Percentiles rank a stretch among this genome's conserved stretches.
phyloP scores from a whole-genome alignment of 805 yeast species.

The Nakazawaea siamensis region DNA sequence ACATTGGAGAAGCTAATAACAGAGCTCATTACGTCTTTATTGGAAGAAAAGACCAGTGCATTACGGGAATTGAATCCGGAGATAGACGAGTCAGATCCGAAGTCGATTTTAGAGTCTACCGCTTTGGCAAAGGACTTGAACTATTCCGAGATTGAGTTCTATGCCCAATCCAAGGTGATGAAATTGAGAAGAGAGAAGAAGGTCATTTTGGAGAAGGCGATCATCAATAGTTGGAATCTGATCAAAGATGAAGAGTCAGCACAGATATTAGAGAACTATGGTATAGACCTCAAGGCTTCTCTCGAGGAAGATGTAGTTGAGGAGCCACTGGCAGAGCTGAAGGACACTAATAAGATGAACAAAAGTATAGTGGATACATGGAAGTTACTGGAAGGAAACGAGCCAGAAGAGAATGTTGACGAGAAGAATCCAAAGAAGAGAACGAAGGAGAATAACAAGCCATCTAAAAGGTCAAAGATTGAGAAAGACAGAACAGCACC shows the following conservation, averaged over 20 bases:
- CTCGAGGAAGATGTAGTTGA: conserved; percentile 14
- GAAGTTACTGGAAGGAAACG: conserved; percentile 27
- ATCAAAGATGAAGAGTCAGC: conserved; percentile 54
- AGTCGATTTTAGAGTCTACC: conserved; percentile 19
- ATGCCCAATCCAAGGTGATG: conserved; percentile 57
- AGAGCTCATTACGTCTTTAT: conserved; percentile 43
- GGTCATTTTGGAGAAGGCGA: conserved; percentile 50
- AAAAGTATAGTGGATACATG: conserved; percentile 69
- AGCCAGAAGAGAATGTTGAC: conserved; percentile 11
- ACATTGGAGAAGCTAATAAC: conserved; percentile 49
- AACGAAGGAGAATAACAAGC: conserved; percentile 30
- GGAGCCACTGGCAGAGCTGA: conserved; percentile 51
- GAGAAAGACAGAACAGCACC: conserved; percentile 66
- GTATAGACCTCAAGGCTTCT: conserved; percentile 16
- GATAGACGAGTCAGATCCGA: conserved; percentile 27
- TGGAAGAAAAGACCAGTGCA: conserved; percentile 53
- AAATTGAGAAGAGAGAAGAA: conserved; percentile 65
- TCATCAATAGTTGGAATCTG: conserved; percentile 48
- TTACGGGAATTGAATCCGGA: conserved; percentile 23
- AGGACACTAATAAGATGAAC: conserved; percentile 63
- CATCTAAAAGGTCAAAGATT: conserved; percentile 21
- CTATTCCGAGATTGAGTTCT: conserved; percentile 42
- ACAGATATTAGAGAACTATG: conserved; percentile 33
- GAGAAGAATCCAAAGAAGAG: conserved; percentile 40
- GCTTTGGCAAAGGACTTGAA: conserved; percentile 58